phyloP scores from a whole-genome alignment of 2,329 filamentous ascomycete genomes.

The Lachnellula cervina region DNA sequence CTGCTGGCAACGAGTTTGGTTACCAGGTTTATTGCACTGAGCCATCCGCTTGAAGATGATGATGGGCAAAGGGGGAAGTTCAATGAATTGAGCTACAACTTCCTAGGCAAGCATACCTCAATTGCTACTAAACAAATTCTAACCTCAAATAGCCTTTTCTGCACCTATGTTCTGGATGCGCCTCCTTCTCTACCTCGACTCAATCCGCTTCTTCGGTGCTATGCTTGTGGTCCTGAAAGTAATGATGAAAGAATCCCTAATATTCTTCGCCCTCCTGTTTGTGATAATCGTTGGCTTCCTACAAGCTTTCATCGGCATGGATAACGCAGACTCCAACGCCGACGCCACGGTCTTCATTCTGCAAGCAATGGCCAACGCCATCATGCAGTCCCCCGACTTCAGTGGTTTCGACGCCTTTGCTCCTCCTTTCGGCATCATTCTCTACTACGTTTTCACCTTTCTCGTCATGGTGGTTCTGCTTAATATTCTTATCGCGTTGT shows the following conservation, averaged over 20 bases:
- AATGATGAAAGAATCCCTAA: constrained; percentile 90
- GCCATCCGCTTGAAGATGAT: constrained; percentile 47
- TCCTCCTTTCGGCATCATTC: constrained; percentile 85
- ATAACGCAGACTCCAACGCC: constrained; percentile 70
- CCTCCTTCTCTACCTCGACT: constrained; percentile 86
- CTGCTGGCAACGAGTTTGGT: constrained; percentile 75
- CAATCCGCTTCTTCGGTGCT: constrained; percentile 90
- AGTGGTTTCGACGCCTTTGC: constrained; percentile 82
- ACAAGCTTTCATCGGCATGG: constrained; percentile 89
- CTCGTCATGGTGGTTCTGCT: constrained; percentile 91
- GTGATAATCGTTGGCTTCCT: constrained; percentile 84
- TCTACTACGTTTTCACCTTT: constrained; percentile 98
- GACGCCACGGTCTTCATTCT: constrained; percentile 68
- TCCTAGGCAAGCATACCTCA: constrained; percentile 47
- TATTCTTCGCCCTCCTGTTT: constrained; percentile 88
- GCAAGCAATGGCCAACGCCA: constrained; percentile 78
- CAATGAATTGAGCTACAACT: constrained; percentile 86
- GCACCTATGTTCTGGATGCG: constrained; percentile 98
- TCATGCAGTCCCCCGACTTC: constrained; percentile 92
- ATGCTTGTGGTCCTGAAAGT: constrained; percentile 97
- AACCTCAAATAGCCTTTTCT: constrained; percentile 57
- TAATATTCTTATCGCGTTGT: constrained; percentile 94
- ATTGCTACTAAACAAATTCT: constrained; percentile 1
- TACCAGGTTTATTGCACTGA: constrained; percentile 72
- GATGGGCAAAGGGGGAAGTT: constrained; percentile 51